Conservation (phyloP, 2,329 filamentous ascomycete genomes). For the Penicillium freii region DNA sequence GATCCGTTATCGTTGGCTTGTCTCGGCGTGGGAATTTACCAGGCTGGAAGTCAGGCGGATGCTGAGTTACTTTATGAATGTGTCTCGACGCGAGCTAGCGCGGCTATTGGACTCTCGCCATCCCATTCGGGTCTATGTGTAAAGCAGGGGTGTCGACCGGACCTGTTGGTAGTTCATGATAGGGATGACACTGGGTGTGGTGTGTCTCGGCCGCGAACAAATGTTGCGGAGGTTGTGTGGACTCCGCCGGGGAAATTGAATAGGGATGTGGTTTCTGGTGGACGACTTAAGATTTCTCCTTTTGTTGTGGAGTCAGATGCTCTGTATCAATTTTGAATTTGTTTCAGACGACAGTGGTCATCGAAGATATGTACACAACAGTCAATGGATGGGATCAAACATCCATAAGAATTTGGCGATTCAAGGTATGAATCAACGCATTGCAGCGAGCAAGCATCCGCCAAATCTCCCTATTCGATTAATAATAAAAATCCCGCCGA, state of each 20-base stretch:
- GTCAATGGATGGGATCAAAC: background rate
- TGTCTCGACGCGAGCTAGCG: slow-evolving; percentile 47
- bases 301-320: background rate
- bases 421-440: background rate
- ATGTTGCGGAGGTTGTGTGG: slow-evolving; percentile 41
- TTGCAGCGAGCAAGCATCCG: background rate
- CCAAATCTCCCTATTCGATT: background rate
- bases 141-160: slow-evolving; percentile 11
- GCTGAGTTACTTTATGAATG: slow-evolving; percentile 58
- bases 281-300: slow-evolving; percentile 16
- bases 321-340: background rate
- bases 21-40: slow-evolving; percentile 65
- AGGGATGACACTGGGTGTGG: slow-evolving; percentile 34
- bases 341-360: background rate
- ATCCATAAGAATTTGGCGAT: background rate
- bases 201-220: slow-evolving; percentile 26
- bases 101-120: slow-evolving; percentile 33
- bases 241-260: slow-evolving; percentile 32
- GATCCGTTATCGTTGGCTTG: slow-evolving; percentile 65
- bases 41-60: slow-evolving; percentile 61
- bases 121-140: slow-evolving; percentile 7
- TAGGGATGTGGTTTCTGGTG: slow-evolving; percentile 28
- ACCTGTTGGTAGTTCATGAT: slow-evolving; percentile 28
- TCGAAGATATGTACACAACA: background rate
- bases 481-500: background rate